Percentiles rank a stretch among this genome's conserved stretches.
phyloP scores from a whole-genome alignment of 306 rosid genomes.

The Corylus americana region DNA sequence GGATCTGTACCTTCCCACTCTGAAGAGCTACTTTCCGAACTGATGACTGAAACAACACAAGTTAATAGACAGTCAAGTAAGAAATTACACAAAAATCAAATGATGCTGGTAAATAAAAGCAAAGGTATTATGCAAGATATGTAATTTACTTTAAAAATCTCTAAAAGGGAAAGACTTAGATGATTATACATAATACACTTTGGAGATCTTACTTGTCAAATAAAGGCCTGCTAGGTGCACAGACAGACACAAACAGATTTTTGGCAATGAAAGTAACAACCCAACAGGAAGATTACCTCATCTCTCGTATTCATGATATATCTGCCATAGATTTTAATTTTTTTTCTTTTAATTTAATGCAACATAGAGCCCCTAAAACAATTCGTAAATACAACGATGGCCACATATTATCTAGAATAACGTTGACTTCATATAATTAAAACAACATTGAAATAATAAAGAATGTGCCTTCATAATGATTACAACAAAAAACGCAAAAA shows the following conservation, averaged over 20 bases:
- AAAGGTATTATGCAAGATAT: not conserved
- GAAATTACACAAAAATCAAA: conserved; percentile 5
- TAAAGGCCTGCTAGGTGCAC: not conserved
- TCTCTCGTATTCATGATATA: not conserved
- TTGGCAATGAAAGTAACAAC: not conserved
- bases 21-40: conserved; percentile 80
- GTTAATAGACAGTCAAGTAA: conserved; percentile 18
- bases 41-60: conserved; percentile 69
- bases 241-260: not conserved
- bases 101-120: not conserved
- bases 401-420: not conserved
- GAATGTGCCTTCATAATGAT: not conserved
- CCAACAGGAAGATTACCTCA: not conserved
- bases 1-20: conserved; percentile 71
- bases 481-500: not conserved
- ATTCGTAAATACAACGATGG: not conserved
- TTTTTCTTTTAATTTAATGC: not conserved
- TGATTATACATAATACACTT: not conserved
- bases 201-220: not conserved
- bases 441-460: not conserved
- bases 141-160: not conserved
- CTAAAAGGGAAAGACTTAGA: not conserved
- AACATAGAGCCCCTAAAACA: not conserved
- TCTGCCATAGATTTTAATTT: not conserved
- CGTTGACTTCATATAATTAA: not conserved